Evolutionary conservation across 371 early-diverging fungal genomes (phyloP).

Genomic region (Rhizopus delemar): DNA sequence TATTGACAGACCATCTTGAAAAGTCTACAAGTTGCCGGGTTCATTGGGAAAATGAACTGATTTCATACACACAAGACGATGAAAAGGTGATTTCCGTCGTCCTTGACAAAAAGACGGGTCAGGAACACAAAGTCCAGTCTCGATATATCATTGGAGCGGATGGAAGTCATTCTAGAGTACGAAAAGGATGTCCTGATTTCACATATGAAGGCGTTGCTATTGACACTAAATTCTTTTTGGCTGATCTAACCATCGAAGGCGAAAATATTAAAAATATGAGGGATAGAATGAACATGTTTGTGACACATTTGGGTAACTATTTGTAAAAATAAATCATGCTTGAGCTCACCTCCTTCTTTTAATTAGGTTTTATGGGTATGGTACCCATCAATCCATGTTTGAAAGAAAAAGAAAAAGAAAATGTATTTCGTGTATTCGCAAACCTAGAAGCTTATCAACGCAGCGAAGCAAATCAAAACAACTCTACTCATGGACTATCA

Average conservation of each 20-base stretch:
- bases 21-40: constrained; percentile 14
- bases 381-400: neutral
- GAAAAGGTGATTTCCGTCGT: constrained; percentile 26
- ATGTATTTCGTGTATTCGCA: constrained; percentile 18
- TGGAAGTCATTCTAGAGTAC: constrained; percentile 42
- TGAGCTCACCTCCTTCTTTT: neutral
- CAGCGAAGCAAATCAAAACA: neutral
- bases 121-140: constrained; percentile 20
- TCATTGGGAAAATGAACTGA: constrained; percentile 34
- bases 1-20: constrained; percentile 11
- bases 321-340: neutral
- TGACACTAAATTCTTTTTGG: constrained; percentile 30
- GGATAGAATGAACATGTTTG: constrained; percentile 18
- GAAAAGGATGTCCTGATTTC: constrained; percentile 34
- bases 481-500: constrained; percentile 11
- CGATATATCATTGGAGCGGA: constrained; percentile 45
- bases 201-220: constrained; percentile 38
- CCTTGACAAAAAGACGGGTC: constrained; percentile 5
- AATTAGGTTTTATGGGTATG: constrained; percentile 20
- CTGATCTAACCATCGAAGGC: constrained; percentile 31
- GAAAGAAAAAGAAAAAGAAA: neutral
- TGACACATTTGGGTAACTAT: constrained; percentile 2
- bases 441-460: constrained; percentile 11
- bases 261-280: constrained; percentile 9
- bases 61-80: constrained; percentile 31